These are phyloP conservation scores for Viridothelium virens DNA, from an alignment of 495 filamentous ascomycete genomes.

Conservation along the genomic window DNA sequence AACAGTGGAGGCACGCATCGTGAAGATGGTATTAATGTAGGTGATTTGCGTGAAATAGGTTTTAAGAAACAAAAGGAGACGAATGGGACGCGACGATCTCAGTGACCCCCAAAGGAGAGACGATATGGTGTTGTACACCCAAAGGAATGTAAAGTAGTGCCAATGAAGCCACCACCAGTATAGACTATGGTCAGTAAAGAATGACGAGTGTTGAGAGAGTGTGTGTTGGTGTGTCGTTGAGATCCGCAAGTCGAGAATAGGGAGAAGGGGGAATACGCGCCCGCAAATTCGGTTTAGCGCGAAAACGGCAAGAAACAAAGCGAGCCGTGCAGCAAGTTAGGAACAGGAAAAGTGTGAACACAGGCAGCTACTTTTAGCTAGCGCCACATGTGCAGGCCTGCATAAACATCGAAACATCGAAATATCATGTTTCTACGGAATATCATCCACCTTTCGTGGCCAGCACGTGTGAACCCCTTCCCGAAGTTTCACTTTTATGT, in stretches of 20 bases:
- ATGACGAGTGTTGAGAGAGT: not conserved
- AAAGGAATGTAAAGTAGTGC: conserved; percentile 3
- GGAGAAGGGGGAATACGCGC: not conserved
- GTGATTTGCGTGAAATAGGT: not conserved
- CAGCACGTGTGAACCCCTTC: too few relatives aligned
- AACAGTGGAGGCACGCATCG: conserved; percentile 38
- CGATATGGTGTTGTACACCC: not conserved
- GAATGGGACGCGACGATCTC: not conserved
- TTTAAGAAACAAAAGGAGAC: not conserved
- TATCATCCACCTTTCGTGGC: too few relatives aligned
- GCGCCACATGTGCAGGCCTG: not conserved
- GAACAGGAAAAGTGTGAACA: not conserved
- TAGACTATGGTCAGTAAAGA: conserved; percentile 8
- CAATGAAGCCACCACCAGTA: not conserved
- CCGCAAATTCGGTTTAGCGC: not conserved
- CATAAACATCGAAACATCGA: conserved; percentile 6
- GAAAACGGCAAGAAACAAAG: not conserved
- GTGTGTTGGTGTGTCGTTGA: not conserved
- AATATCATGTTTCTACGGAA: not conserved
- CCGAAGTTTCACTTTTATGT: too few relatives aligned
- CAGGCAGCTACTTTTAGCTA: not conserved
- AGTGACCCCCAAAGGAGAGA: not conserved
- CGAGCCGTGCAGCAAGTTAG: not conserved
- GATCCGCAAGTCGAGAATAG: not conserved
- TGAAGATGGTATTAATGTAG: conserved; percentile 9